These are phyloP conservation scores for Zea mays DNA, from an alignment of 176 grass and related monocot genomes.

Conservation along the genomic window DNA sequence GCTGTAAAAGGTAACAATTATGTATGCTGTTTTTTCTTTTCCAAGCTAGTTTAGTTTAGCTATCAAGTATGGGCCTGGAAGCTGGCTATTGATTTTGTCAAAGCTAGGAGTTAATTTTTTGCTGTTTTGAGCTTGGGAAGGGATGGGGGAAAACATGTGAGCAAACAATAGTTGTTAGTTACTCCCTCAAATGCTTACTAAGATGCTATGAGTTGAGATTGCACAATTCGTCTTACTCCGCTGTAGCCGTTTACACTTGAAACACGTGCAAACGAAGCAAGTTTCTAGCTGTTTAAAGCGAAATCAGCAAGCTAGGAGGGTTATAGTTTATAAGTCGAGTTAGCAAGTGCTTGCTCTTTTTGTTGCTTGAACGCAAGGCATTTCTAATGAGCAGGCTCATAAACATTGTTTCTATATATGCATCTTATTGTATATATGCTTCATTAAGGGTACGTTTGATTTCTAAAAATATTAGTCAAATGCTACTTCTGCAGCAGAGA, in stretches of 20 bases:
- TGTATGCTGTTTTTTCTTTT: slow-evolving; percentile 34
- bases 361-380: slow-evolving; percentile 17
- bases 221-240: slow-evolving; percentile 52
- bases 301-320: background rate
- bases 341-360: slow-evolving; percentile 30
- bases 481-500: slow-evolving; percentile 29
- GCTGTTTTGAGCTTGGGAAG: background rate
- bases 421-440: slow-evolving; percentile 27
- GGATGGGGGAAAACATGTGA: background rate
- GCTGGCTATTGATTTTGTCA: slow-evolving; percentile 23
- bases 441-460: slow-evolving; percentile 4
- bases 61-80: slow-evolving; percentile 23
- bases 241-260: background rate
- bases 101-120: slow-evolving; percentile 25
- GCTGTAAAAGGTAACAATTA: slow-evolving; percentile 43
- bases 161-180: slow-evolving; percentile 11
- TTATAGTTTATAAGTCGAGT: background rate
- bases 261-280: slow-evolving; percentile 49
- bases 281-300: slow-evolving; percentile 12
- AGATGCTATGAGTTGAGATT: background rate
- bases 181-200: background rate
- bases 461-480: slow-evolving; percentile 8
- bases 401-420: background rate
- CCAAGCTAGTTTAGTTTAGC: background rate
- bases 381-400: background rate